A percentile compares a stretch with the other conserved stretches of the same genome.
phyloP scores from a whole-genome alignment of 768 basidiomycete genomes.

The Boletus reticulatus region DNA sequence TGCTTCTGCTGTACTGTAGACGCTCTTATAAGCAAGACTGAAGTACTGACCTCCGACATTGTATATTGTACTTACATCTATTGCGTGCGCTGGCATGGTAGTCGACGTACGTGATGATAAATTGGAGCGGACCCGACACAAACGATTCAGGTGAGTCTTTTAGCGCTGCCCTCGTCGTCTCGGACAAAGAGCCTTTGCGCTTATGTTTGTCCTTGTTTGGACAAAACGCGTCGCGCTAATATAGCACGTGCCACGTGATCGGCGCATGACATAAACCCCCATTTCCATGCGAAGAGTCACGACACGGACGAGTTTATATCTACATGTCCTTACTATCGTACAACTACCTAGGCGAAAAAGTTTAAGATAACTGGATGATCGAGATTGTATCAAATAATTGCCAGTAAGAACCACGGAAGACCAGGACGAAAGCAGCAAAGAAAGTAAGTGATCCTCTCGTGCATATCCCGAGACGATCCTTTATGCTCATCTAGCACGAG shows the following conservation, averaged over 20 bases:
- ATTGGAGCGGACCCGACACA: not conserved
- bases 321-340: no score
- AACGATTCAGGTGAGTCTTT: not conserved
- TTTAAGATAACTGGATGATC: not conserved
- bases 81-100: slow-evolving; percentile 26
- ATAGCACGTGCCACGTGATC: no score
- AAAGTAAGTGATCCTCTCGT: not conserved
- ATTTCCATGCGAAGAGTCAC: no score
- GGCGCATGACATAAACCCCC: no score
- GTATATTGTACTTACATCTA: slow-evolving; percentile 25
- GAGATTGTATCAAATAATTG: not conserved
- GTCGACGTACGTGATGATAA: not conserved
- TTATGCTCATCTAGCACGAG: slow-evolving; percentile 42
- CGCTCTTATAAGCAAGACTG: slow-evolving; percentile 6
- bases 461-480: not conserved
- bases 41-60: not conserved
- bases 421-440: not conserved
- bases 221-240: slow-evolving; percentile 21
- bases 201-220: slow-evolving; percentile 23
- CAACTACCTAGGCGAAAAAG: not conserved
- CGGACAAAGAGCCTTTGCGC: not conserved
- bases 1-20: slow-evolving; percentile 70
- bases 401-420: not conserved
- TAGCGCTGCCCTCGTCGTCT: not conserved
- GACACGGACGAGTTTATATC: no score